Evolutionary conservation across 352 stramenopile species (phyloP).

Genomic region (Globisporangium cylindrosporum): DNA sequence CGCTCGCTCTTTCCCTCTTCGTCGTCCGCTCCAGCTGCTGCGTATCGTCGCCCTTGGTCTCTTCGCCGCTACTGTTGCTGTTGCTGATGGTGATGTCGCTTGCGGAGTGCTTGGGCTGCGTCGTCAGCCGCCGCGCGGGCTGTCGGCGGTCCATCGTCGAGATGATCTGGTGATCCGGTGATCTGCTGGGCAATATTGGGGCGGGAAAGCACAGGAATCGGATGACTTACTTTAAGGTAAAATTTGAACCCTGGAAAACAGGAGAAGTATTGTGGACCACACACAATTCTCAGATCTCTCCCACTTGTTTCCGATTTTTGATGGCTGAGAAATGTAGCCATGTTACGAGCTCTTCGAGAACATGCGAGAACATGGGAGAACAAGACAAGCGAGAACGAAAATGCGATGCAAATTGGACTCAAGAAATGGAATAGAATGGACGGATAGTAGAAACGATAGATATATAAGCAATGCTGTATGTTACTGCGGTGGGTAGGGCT

Average conservation of each 20-base stretch:
- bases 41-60: not conserved
- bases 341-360: not conserved
- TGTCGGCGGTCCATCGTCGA: constrained; percentile 2
- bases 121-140: constrained; percentile 3
- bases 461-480: not conserved
- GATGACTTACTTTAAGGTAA: too few relatives aligned
- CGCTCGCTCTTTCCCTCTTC: not conserved
- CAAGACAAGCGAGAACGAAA: not conserved
- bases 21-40: not conserved
- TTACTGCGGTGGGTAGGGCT: too few relatives aligned
- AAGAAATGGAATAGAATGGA: not conserved
- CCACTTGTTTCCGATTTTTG: too few relatives aligned
- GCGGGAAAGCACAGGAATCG: too few relatives aligned
- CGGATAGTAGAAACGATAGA: not conserved
- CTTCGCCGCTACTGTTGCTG: not conserved
- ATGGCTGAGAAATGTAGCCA: not conserved
- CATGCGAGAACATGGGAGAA: too few relatives aligned
- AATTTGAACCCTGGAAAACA: too few relatives aligned
- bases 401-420: too few relatives aligned
- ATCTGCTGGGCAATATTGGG: not conserved
- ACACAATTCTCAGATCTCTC: too few relatives aligned
- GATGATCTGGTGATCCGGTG: not conserved
- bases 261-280: too few relatives aligned
- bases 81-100: not conserved
- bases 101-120: not conserved